phyloP scores from a whole-genome alignment of 768 basidiomycete species.

The Neoboletus magnificus region DNA sequence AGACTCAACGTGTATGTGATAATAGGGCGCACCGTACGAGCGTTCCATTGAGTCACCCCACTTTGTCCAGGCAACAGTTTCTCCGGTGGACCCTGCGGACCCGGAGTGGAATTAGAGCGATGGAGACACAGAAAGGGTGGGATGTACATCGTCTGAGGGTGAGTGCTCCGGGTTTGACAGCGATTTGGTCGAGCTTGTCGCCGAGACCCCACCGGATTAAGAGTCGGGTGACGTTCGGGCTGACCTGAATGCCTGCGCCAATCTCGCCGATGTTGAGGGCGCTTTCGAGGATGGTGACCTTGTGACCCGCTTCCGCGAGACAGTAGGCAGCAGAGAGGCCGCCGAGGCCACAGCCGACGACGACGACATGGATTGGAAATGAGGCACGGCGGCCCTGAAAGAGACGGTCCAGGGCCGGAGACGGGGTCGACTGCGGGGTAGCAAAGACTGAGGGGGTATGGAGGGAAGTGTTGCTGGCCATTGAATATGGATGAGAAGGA shows the following conservation, averaged over 20 bases:
- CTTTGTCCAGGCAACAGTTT: conserved; percentile 35
- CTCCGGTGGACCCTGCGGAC: conserved; percentile 29
- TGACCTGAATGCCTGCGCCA: conserved; percentile 52
- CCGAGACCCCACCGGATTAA: conserved; percentile 51
- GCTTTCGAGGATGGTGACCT: conserved; percentile 45
- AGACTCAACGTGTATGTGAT: conserved; percentile 33
- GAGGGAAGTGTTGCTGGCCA: background rate
- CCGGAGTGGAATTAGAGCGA: background rate
- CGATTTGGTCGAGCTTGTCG: conserved; percentile 36
- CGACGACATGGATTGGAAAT: conserved; percentile 34
- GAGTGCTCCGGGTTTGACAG: conserved; percentile 39
- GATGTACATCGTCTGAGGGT: conserved; percentile 42
- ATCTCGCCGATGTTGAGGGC: conserved; percentile 40
- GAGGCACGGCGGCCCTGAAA: conserved; percentile 24
- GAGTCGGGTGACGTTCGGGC: conserved; percentile 42
- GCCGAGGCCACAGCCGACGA: conserved; percentile 52
- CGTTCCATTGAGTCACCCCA: conserved; percentile 35
- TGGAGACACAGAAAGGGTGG: background rate
- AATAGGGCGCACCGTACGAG: conserved; percentile 33
- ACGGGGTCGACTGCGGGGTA: background rate
- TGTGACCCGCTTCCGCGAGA: conserved; percentile 46
- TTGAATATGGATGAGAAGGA: background rate
- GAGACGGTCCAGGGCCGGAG: conserved; percentile 1
- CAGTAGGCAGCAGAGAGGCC: conserved; percentile 46
- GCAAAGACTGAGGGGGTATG: background rate